Evolutionary conservation across 768 basidiomycete genomes (phyloP), one percentile per base, ranked within the genome.

Genomic region (Hemileccinum impolitum): DNA sequence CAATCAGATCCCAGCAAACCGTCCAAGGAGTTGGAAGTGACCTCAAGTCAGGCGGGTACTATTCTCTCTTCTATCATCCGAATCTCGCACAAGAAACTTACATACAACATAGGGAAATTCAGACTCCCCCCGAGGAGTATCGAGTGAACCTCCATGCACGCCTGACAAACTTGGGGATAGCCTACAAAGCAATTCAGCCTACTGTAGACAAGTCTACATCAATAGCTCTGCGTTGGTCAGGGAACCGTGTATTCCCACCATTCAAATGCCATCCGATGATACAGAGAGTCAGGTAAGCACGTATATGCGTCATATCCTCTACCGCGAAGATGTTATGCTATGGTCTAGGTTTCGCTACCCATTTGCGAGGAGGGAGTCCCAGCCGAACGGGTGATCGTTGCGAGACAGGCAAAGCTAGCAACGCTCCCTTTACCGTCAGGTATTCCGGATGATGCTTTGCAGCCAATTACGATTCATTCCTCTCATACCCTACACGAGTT

Each of bases 401-500:
- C 77, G 4, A 71, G 87, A 64, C 77, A 82, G 53, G 68, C 75
- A 6, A 64, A 81, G 13, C 68, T 90, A 6, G 78, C 80, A 1
- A 56, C 69, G 3, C 77, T 90, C 35, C 85, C 85, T 9, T 67
- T 90, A 6, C 88, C 88, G 6, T 60, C 69, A 2, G 77, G 77
- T 43, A 76, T 81, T 34, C 86, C 87, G 0, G 78, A 81, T 32
- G 83, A 85, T 44, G 77, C 77, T 2, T 71, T 90, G 39, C 81
- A 76, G 43, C 88, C 88, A 0, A 82, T 90, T 47, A 53, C 80
- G 42, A 78, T 90, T 25, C 87, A 85, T 7, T 52, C 79, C 8
- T 73, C 82, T 8, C 74, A 80, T 53, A 83, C 80, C 14, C 62
- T 90, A 12, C 81, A 86, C 39, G 88, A 90, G 50, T 88, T 89